Base-by-base conservation (phyloP, 352 stramenopile species). In the Halophytophthora batemanensis region DNA sequence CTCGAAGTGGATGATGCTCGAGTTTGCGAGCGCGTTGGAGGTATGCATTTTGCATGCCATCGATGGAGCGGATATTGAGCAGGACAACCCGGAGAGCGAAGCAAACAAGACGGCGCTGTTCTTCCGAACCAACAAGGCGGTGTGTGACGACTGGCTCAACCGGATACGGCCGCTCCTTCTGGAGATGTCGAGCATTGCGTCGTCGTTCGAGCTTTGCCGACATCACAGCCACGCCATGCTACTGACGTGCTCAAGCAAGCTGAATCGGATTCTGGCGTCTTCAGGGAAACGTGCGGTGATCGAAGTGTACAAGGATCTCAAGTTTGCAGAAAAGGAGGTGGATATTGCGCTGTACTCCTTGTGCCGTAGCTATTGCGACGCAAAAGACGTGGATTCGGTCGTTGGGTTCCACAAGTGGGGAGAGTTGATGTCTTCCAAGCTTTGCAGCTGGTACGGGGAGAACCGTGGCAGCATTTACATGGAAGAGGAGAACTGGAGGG, bases 121-220 rank as follows among this genome's bases (percentile, higher is more conserved):
- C 42, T 90, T 77, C 62, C 71, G 61, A 59, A 72, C 77, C 14
- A 90, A 90, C 46, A 77, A 71, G 15, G 62, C 59, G 23, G 79
- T 90, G 21, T 90, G 79, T 55, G 74, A 87, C 25, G 79, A 87
- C 36, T 90, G 79, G 79, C 62, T 90, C 28, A 70, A 66, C 28
- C 66, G 77, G 15, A 87, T 87, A 29, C 74, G 76, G 12, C 73
- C 77, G 22, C 65, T 69, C 17, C 62, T 89, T 2, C 40, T 76
- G 19, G 66, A 74, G 10, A 69, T 89, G 36, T 71, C 75, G 14
- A 61, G 48, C 10, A 36, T 48, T 31, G 50, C 54, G 2, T 45
- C 45, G 1, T 69, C 50, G 1, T 61, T 62, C 21, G 66, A 74
- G 23, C 53, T 84, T 15, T 59, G 43, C 12, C 57, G 73, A 3